Evolutionary conservation across 495 filamentous ascomycete species (phyloP).

Genomic region (Penicillium maclennaniae): DNA sequence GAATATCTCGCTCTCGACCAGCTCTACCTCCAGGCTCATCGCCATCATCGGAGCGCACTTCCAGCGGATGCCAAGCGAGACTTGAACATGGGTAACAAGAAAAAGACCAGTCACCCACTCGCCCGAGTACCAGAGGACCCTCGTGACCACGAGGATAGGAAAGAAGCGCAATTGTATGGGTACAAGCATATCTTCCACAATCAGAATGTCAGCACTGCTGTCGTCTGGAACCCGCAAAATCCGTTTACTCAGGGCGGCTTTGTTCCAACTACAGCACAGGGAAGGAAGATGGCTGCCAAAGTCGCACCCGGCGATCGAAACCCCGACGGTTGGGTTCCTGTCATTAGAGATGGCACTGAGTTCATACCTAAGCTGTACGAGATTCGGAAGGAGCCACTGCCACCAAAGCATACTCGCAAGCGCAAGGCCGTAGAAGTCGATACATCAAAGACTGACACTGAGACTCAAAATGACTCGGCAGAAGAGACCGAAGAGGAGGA

Average conservation of each 20-base stretch:
- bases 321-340: conserved; percentile 36
- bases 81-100: conserved; percentile 15
- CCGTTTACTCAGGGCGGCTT: conserved; percentile 45
- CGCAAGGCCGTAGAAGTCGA: conserved; percentile 44
- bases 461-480: conserved; percentile 25
- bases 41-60: conserved; percentile 22
- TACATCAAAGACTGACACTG: conserved; percentile 28
- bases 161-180: conserved; percentile 41
- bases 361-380: conserved; percentile 40
- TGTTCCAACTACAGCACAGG: conserved; percentile 40
- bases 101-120: conserved; percentile 16
- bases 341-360: conserved; percentile 33
- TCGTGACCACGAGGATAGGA: conserved; percentile 37
- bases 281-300: conserved; percentile 37
- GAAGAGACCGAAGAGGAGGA: conserved; percentile 32
- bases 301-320: conserved; percentile 32
- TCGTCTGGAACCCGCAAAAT: conserved; percentile 32
- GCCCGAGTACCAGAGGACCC: conserved; percentile 16
- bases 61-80: conserved; percentile 16
- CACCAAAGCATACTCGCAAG: conserved; percentile 48
- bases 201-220: conserved; percentile 3
- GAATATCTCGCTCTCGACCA: conserved; percentile 61
- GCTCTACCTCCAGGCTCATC: conserved; percentile 47
- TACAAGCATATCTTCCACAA: conserved; percentile 32
- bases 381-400: conserved; percentile 49